These are phyloP conservation scores for Aciculosporium take DNA, from an alignment of 2,329 filamentous ascomycete species.

Conservation along the genomic window DNA sequence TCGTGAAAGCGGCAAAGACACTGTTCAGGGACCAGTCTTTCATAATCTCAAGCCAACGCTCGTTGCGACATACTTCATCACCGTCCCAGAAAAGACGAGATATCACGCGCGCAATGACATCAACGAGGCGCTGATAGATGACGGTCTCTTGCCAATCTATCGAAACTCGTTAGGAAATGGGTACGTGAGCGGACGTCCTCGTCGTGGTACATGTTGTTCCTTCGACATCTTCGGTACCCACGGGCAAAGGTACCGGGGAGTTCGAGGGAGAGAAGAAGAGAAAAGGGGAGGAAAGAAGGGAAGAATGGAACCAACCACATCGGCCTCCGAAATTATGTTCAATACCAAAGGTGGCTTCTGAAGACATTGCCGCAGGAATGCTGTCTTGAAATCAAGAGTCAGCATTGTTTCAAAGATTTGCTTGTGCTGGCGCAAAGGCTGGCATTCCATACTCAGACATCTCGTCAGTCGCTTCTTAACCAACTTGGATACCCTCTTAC, in stretches of 20 bases:
- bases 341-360: constrained; percentile 6
- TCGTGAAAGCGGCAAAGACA: constrained; percentile 7
- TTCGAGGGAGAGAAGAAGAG: neutral
- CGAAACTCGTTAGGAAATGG: neutral
- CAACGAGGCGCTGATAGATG: constrained; percentile 3
- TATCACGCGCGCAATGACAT: constrained; percentile 7
- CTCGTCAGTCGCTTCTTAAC: constrained; percentile 7
- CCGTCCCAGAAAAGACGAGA: constrained; percentile 8
- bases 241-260: neutral
- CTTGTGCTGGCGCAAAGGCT: neutral
- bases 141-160: constrained; percentile 5
- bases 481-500: constrained; percentile 5
- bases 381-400: constrained; percentile 1
- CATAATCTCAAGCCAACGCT: constrained; percentile 6
- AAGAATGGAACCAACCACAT: neutral
- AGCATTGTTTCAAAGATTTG: neutral
- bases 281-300: no score
- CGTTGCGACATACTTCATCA: constrained; percentile 6
- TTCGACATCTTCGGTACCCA: no score
- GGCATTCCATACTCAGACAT: constrained; percentile 2
- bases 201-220: no score
- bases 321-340: constrained; percentile 3
- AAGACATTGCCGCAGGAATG: constrained; percentile 5
- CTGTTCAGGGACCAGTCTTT: constrained; percentile 8
- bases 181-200: neutral